These are phyloP conservation scores for Yarrowia porcina DNA, from an alignment of 805 yeast genomes.

Conservation along the genomic window DNA sequence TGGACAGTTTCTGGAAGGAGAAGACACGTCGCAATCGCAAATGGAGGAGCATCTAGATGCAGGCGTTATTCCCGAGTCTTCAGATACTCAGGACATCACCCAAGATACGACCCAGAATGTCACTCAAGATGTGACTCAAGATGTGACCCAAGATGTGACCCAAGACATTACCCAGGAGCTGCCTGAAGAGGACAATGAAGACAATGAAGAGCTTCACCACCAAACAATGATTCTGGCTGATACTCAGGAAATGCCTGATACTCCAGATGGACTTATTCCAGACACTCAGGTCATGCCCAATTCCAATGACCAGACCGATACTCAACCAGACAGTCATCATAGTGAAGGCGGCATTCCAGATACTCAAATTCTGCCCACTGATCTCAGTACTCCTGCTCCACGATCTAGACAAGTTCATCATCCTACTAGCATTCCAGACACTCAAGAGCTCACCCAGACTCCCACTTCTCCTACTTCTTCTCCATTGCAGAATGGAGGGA, in stretches of 20 bases:
- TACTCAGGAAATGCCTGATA: not conserved
- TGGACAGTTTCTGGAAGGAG: not conserved
- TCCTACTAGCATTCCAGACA: not conserved
- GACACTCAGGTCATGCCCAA: conserved; percentile 1
- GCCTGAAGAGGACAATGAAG: no score
- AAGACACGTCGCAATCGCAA: not conserved
- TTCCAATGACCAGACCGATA: not conserved
- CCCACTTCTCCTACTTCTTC: not conserved
- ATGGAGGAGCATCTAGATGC: not conserved
- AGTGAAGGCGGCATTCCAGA: not conserved
- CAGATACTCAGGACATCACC: conserved; percentile 6
- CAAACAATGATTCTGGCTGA: not conserved
- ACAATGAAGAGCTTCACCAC: not conserved
- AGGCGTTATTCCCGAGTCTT: not conserved
- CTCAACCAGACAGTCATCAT: not conserved
- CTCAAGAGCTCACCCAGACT: not conserved
- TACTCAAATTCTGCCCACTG: not conserved
- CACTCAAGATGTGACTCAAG: not conserved
- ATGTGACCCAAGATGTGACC: not conserved
- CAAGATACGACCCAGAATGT: not conserved
- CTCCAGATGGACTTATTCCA: not conserved
- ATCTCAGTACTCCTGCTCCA: not conserved
- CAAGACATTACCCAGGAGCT: not conserved
- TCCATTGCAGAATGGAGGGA: not conserved
- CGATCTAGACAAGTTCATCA: not conserved